These are phyloP conservation scores for Boletus patriciae DNA, from an alignment of 768 basidiomycete species.

Conservation along the genomic window DNA sequence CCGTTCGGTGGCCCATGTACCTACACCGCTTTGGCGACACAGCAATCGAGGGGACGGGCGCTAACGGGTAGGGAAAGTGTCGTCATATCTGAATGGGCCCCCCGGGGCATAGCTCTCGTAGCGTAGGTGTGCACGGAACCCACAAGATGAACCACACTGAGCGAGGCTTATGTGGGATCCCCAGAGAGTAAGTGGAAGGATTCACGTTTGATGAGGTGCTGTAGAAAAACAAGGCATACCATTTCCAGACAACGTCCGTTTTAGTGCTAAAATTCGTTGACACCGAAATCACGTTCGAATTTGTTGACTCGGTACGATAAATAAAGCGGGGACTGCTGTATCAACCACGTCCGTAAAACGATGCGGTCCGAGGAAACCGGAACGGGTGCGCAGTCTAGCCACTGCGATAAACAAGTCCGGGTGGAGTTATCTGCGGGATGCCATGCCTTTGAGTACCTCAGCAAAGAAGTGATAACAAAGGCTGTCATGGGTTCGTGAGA, in stretches of 20 bases:
- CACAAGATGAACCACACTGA: neutral
- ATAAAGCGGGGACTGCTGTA: slow-evolving; percentile 1
- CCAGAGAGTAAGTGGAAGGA: neutral
- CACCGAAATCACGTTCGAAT: slow-evolving; percentile 1
- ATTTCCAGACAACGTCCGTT: slow-evolving; percentile 17
- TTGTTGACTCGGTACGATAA: slow-evolving; percentile 3
- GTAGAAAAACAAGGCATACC: slow-evolving; percentile 23
- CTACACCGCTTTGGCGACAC: slow-evolving; percentile 26
- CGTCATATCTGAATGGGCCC: neutral
- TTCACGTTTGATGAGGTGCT: neutral
- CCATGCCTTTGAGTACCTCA: neutral
- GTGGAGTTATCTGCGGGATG: neutral
- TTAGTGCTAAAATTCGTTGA: slow-evolving; percentile 4
- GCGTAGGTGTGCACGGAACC: neutral
- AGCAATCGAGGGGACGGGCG: slow-evolving; percentile 13
- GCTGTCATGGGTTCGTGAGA: slow-evolving; percentile 6
- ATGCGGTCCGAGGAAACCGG: neutral
- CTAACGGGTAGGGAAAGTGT: neutral
- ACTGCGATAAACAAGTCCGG: neutral
- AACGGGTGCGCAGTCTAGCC: neutral
- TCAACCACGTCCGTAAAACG: neutral
- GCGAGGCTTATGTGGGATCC: neutral
- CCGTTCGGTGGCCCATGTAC: slow-evolving; percentile 17
- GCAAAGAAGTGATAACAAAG: neutral
- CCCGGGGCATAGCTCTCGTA: slow-evolving; percentile 2